These are phyloP conservation scores for Neurospora sp. DNA, from an alignment of 495 filamentous ascomycete species.

Conservation along the genomic window DNA sequence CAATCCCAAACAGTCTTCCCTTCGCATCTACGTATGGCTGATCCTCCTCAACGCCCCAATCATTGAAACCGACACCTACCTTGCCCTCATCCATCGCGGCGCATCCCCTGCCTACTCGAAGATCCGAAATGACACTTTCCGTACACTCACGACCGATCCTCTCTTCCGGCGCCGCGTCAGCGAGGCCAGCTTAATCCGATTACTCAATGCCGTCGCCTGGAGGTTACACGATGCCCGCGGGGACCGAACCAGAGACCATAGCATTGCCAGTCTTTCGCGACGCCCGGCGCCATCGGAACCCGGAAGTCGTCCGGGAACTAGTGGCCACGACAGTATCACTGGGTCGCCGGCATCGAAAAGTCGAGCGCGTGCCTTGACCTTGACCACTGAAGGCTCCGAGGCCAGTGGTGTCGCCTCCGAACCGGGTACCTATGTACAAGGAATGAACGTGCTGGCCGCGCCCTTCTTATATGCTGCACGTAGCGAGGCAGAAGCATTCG, in stretches of 20 bases:
- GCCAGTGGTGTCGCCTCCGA: conserved; percentile 35
- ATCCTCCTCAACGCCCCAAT: conserved; percentile 80
- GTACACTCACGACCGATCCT: conserved; percentile 88
- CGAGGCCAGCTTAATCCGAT: conserved; percentile 86
- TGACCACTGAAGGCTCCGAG: conserved; percentile 51
- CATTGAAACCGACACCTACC: conserved; percentile 74
- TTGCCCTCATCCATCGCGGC: conserved; percentile 82
- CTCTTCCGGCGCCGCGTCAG: conserved; percentile 91
- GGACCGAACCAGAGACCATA: conserved; percentile 24
- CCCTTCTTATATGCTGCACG: conserved; percentile 93
- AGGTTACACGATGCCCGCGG: conserved; percentile 68
- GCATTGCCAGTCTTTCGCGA: conserved; percentile 19
- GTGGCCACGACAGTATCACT: conserved; percentile 23
- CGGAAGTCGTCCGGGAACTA: conserved; percentile 17
- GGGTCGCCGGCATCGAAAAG: conserved; percentile 38
- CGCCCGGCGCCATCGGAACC: conserved; percentile 23
- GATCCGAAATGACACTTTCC: conserved; percentile 96
- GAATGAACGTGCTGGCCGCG: conserved; percentile 99
- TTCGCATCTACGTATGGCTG: conserved; percentile 92
- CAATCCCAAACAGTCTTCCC: conserved; percentile 56
- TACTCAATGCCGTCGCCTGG: conserved; percentile 97
- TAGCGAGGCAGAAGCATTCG: conserved; percentile 90
- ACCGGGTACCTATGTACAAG: conserved; percentile 86
- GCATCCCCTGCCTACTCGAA: conserved; percentile 91
- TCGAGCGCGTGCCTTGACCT: conserved; percentile 39